A percentile compares a stretch with the other conserved stretches of the same genome.
Evolutionary conservation across 257 asterid species (phyloP).

Genomic region (Prunella vulgaris): DNA sequence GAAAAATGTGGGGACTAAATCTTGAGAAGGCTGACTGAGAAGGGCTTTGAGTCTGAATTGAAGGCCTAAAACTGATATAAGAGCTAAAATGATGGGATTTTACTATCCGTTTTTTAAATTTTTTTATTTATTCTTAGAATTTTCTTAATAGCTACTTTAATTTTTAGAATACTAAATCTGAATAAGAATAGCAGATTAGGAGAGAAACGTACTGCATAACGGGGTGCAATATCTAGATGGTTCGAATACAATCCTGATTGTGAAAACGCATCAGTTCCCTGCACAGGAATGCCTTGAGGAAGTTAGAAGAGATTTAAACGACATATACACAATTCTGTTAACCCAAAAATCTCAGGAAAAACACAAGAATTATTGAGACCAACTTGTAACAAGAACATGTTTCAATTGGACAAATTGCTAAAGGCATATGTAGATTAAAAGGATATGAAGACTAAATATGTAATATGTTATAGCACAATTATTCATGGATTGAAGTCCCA

Average conservation of each 20-base stretch:
- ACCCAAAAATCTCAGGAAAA: background rate
- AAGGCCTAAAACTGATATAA: background rate
- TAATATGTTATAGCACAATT: too few species aligned
- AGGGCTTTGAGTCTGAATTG: background rate
- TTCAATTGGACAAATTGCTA: background rate
- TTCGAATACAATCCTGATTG: constrained; percentile 91
- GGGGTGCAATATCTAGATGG: constrained; percentile 92
- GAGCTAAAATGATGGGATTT: background rate
- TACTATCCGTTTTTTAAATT: background rate
- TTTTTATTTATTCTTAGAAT: background rate
- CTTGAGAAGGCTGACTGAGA: background rate
- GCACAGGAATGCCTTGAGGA: constrained; percentile 20
- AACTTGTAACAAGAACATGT: background rate
- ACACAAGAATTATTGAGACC: background rate
- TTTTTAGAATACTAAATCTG: background rate
- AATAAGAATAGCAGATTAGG: background rate
- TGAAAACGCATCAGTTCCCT: constrained; percentile 89
- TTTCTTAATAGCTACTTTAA: background rate
- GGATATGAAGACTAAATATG: background rate
- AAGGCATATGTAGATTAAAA: background rate
- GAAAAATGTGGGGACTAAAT: background rate
- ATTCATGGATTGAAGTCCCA: too few species aligned
- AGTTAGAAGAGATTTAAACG: background rate
- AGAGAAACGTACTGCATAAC: constrained; percentile 63
- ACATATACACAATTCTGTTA: background rate